Percentiles rank a stretch among this genome's conserved stretches.
These are phyloP conservation scores for Fusarium goolgardi DNA, from an alignment of 2,329 filamentous ascomycete species.

Conservation along the genomic window DNA sequence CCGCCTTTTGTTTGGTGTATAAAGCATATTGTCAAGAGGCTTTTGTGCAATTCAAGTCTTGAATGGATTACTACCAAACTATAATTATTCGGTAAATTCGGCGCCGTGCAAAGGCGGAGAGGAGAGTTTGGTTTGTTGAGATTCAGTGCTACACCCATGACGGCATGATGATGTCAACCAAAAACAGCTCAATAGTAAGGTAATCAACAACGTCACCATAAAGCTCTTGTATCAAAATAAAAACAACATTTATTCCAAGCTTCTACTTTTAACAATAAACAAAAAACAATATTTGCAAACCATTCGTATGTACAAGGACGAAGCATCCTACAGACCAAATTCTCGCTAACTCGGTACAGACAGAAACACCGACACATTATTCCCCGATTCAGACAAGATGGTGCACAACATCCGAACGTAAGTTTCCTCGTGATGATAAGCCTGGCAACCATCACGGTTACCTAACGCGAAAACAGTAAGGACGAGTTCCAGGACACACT, in stretches of 20 bases:
- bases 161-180: slow-evolving; percentile 37
- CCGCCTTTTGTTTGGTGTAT: neutral
- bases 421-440: neutral
- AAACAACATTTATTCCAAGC: neutral
- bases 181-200: neutral
- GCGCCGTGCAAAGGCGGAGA: slow-evolving; percentile 5
- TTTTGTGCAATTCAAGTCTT: neutral
- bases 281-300: rapidly evolving
- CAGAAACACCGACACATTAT: neutral
- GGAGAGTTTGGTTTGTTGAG: neutral
- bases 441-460: neutral
- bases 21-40: rapidly evolving
- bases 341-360: slow-evolving; percentile 2
- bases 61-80: neutral
- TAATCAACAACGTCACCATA: slow-evolving; percentile 24
- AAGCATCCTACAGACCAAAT: neutral
- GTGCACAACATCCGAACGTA: slow-evolving; percentile 36
- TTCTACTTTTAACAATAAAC: neutral
- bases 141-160: slow-evolving; percentile 16
- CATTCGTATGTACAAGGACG: neutral
- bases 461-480: slow-evolving; percentile 2
- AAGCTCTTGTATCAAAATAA: slow-evolving; percentile 7
- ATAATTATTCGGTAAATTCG: neutral
- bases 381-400: slow-evolving; percentile 22
- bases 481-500: slow-evolving; percentile 34